Evolutionary conservation across 2,329 filamentous ascomycete species (phyloP).

Genomic region (Trichoderma simmonsii): DNA sequence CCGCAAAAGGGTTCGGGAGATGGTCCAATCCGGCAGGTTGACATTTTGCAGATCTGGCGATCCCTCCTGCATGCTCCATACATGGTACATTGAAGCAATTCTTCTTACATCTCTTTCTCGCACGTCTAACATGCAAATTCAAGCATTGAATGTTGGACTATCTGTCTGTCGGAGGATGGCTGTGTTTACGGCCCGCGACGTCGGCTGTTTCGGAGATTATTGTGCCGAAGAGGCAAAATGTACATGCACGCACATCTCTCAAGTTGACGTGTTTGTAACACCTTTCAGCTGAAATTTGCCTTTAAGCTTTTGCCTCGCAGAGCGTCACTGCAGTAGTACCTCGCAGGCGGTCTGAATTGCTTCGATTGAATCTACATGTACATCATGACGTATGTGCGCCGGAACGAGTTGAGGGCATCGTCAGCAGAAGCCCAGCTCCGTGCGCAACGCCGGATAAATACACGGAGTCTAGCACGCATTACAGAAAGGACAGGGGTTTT

Average conservation of each 20-base stretch:
- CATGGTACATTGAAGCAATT: not conserved
- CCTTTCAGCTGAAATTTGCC: not conserved
- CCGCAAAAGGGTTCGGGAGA: slow-evolving; percentile 9
- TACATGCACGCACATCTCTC: not conserved
- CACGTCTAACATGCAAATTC: not conserved
- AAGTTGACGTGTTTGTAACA: not conserved
- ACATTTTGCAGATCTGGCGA: not conserved
- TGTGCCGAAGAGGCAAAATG: not conserved
- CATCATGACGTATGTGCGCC: not conserved
- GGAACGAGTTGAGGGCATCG: not conserved
- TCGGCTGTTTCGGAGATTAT: not conserved
- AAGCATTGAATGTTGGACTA: not conserved
- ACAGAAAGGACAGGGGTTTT: not conserved
- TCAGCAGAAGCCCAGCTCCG: not conserved
- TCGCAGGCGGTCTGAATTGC: not conserved
- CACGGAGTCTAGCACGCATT: not conserved
- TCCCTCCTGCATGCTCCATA: not conserved
- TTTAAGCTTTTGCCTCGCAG: not conserved
- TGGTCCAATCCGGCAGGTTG: slow-evolving; percentile 11
- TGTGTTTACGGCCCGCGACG: not conserved
- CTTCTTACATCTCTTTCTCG: not conserved
- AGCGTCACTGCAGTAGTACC: not conserved
- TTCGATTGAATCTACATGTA: not conserved
- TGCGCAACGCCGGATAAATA: not conserved
- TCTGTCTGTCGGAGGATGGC: not conserved